phyloP scores from a whole-genome alignment of 345 rosid species.

The Euphorbia tirucalli region DNA sequence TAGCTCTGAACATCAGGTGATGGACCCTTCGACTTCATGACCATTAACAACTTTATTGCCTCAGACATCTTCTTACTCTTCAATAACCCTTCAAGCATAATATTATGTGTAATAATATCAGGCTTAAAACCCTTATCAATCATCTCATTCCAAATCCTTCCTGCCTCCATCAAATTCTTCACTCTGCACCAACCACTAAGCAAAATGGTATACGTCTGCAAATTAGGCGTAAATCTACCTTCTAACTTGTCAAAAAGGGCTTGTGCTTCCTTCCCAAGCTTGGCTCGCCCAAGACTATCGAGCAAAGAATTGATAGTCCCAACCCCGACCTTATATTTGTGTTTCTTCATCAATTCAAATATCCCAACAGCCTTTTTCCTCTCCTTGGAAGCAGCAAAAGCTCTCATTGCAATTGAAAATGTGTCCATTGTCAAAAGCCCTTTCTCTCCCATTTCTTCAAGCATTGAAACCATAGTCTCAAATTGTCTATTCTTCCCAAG shows the following conservation, averaged over 20 bases:
- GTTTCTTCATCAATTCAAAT: slow-evolving; percentile 88
- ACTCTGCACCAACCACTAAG: slow-evolving; percentile 79
- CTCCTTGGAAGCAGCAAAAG: slow-evolving; percentile 88
- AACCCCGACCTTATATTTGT: slow-evolving; percentile 59
- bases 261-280: slow-evolving; percentile 86
- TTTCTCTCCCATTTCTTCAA: slow-evolving; percentile 80
- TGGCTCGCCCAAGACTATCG: slow-evolving; percentile 73
- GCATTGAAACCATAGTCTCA: slow-evolving; percentile 79
- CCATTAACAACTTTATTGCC: slow-evolving; percentile 72
- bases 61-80: slow-evolving; percentile 64
- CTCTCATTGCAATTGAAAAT: slow-evolving; percentile 64
- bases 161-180: slow-evolving; percentile 88
- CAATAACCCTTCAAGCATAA: slow-evolving; percentile 79
- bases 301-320: slow-evolving; percentile 72
- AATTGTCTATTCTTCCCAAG: slow-evolving; percentile 79
- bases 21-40: slow-evolving; percentile 87
- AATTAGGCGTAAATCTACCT: slow-evolving; percentile 66
- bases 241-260: slow-evolving; percentile 64
- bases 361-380: slow-evolving; percentile 84
- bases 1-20: slow-evolving; percentile 63
- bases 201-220: slow-evolving; percentile 71
- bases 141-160: slow-evolving; percentile 86
- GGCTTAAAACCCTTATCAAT: slow-evolving; percentile 76
- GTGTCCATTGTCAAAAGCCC: slow-evolving; percentile 66
- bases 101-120: slow-evolving; percentile 63